phyloP scores from a whole-genome alignment of 2,329 filamentous ascomycete genomes.

The Trichophyton mentagrophytes region DNA sequence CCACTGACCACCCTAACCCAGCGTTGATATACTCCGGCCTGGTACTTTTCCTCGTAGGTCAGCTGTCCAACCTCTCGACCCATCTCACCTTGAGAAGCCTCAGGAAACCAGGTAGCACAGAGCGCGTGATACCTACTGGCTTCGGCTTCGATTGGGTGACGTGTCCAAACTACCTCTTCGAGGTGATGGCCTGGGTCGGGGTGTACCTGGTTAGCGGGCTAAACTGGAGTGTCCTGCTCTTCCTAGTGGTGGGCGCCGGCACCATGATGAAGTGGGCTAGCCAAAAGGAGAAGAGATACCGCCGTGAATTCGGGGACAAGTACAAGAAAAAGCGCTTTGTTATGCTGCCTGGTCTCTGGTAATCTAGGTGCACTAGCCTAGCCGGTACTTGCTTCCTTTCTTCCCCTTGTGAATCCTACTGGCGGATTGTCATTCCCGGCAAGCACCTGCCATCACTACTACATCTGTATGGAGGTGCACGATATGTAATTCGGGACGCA shows the following conservation, averaged over 20 bases:
- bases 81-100: slow-evolving; percentile 69
- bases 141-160: slow-evolving; percentile 79
- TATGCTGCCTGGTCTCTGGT: slow-evolving; percentile 69
- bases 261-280: slow-evolving; percentile 82
- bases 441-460: background rate
- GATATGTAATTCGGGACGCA: background rate
- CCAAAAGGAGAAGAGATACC: slow-evolving; percentile 84
- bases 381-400: background rate
- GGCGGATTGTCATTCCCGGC: background rate
- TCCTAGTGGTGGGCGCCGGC: slow-evolving; percentile 56
- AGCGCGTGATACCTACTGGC: slow-evolving; percentile 75
- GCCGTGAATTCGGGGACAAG: slow-evolving; percentile 79
- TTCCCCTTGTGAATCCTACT: background rate
- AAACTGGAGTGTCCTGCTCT: slow-evolving; percentile 64
- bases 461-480: background rate
- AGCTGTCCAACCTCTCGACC: slow-evolving; percentile 66
- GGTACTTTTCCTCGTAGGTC: slow-evolving; percentile 60
- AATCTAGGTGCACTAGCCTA: slow-evolving; percentile 16
- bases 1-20: slow-evolving; percentile 38
- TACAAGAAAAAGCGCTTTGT: slow-evolving; percentile 90
- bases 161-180: slow-evolving; percentile 95
- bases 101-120: slow-evolving; percentile 64
- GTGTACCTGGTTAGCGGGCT: slow-evolving; percentile 62
- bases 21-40: slow-evolving; percentile 54
- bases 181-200: slow-evolving; percentile 74